Conservation (phyloP, 441 rosid species). For the Mallotus japonicus region DNA sequence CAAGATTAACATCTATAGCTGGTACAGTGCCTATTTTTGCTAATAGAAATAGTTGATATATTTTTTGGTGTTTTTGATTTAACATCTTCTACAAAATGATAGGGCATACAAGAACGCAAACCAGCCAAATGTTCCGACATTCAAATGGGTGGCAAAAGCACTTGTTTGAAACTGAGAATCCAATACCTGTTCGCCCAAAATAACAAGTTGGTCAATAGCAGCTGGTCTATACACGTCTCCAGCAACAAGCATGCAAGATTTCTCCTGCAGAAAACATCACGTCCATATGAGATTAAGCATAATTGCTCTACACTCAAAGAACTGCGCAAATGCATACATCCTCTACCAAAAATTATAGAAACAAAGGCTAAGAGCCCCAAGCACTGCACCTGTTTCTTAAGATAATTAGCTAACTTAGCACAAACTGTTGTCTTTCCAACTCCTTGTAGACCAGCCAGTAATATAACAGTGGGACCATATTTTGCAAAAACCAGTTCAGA, state of each 20-base stretch:
- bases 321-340: neutral
- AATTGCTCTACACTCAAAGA: neutral
- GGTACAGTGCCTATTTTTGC: neutral
- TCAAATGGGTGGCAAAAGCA: constrained; percentile 6
- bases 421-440: constrained; percentile 98
- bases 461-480: constrained; percentile 78
- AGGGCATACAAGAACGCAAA: neutral
- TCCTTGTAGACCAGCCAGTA: constrained; percentile 96
- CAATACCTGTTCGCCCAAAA: constrained; percentile 88
- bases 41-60: neutral
- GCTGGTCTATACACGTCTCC: constrained; percentile 99
- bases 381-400: constrained; percentile 79
- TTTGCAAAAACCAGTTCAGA: constrained; percentile 85
- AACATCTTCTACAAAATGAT: constrained; percentile 2
- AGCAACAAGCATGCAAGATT: constrained; percentile 91
- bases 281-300: constrained; percentile 14
- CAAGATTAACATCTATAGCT: constrained; percentile 14
- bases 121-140: neutral
- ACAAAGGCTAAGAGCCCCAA: neutral
- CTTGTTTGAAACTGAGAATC: constrained; percentile 25
- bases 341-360: constrained; percentile 4
- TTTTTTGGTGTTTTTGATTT: neutral
- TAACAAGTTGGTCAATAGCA: constrained; percentile 95
- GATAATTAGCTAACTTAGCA: constrained; percentile 87
- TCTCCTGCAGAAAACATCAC: constrained; percentile 51